phyloP scores from a whole-genome alignment of 305 asterid genomes.

The Nicotiana rustica region DNA sequence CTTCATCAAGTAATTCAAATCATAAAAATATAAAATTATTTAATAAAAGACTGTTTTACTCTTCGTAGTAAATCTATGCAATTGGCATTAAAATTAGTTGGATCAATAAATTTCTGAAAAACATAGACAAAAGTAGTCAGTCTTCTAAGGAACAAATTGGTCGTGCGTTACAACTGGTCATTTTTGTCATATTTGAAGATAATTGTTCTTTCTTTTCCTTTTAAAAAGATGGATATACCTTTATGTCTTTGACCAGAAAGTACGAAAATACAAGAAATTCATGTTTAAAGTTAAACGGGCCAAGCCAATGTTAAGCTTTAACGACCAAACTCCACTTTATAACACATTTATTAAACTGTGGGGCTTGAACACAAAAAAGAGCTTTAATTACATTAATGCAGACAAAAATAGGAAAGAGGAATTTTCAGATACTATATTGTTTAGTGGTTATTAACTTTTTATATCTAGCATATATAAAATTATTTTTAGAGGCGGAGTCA shows the following conservation, averaged over 20 bases:
- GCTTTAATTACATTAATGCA: too few relatives aligned
- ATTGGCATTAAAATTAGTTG: background rate
- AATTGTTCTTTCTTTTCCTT: background rate
- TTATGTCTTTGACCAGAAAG: constrained; percentile 27
- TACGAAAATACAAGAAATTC: constrained; percentile 10
- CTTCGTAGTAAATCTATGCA: too few relatives aligned
- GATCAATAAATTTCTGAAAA: background rate
- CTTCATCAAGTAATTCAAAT: too few relatives aligned
- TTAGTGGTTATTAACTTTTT: too few relatives aligned
- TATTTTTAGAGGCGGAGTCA: too few relatives aligned
- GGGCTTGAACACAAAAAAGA: background rate
- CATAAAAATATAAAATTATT: too few relatives aligned
- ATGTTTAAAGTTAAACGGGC: background rate
- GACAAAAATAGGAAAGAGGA: too few relatives aligned
- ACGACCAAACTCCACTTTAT: background rate
- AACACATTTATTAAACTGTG: constrained; percentile 1
- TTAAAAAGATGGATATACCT: background rate
- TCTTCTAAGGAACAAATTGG: background rate
- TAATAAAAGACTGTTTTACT: too few relatives aligned
- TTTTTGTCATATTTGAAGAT: constrained; percentile 11
- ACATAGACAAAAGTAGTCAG: too few relatives aligned
- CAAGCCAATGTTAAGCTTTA: background rate
- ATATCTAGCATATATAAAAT: too few relatives aligned
- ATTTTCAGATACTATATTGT: too few relatives aligned
- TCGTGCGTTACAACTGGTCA: constrained; percentile 22